Percentiles rank a stretch among this genome's conserved stretches.
phyloP scores from a whole-genome alignment of 2,329 filamentous ascomycete species.

The Xylaria sp. region DNA sequence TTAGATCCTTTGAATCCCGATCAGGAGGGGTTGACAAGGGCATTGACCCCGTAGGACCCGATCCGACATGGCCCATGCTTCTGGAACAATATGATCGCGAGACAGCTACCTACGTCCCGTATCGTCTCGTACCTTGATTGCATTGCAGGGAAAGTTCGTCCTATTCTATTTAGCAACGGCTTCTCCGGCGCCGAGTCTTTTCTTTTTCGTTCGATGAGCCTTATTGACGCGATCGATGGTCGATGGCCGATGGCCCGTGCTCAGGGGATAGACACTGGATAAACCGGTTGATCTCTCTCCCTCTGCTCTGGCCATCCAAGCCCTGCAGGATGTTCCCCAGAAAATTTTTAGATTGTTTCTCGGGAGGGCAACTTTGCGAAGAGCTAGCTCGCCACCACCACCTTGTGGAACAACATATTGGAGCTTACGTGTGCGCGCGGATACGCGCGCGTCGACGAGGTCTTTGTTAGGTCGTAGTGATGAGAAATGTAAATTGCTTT shows the following conservation, averaged over 20 bases:
- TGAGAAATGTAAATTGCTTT: background rate
- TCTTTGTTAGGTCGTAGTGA: background rate
- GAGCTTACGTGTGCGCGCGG: conserved; percentile 26
- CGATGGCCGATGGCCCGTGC: conserved; percentile 9
- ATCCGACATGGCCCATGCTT: background rate
- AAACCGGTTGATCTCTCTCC: conserved; percentile 26
- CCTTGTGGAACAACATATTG: conserved; percentile 21
- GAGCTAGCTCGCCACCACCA: conserved; percentile 16
- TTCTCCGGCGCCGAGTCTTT: background rate
- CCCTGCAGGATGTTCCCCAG: conserved; percentile 17
- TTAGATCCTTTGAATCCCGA: background rate
- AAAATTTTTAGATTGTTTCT: conserved; percentile 21
- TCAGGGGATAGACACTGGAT: conserved; percentile 22
- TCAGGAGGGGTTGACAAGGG: background rate
- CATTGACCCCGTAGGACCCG: background rate
- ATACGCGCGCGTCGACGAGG: background rate
- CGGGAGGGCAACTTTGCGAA: conserved; percentile 15
- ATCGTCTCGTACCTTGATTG: too few species aligned
- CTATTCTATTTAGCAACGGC: background rate
- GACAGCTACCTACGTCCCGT: background rate
- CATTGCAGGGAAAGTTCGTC: background rate
- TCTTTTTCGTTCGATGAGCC: background rate
- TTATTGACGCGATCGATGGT: background rate
- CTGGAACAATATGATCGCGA: background rate
- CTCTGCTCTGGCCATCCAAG: conserved; percentile 14